Percentiles rank a stretch among this genome's conserved stretches.
Evolutionary conservation across 495 filamentous ascomycete species (phyloP).

Genomic region (Neurospora terricola): DNA sequence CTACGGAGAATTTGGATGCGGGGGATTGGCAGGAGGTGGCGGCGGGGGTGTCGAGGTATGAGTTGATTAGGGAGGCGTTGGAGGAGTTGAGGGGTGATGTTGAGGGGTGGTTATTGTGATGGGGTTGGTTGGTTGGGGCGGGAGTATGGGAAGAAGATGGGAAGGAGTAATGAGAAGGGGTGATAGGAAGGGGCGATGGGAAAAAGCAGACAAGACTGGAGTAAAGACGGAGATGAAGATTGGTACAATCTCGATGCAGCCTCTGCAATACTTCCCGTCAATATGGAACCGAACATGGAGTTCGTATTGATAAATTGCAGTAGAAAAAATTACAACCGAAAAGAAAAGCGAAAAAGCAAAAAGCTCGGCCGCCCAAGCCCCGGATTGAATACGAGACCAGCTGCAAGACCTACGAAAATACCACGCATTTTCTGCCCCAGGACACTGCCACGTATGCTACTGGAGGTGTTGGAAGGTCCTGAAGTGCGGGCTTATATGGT

Average conservation of each 20-base stretch:
- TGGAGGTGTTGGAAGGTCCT: neutral
- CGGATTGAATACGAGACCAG: neutral
- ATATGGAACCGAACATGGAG: too few relatives aligned
- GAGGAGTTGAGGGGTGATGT: neutral
- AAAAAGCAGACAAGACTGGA: neutral
- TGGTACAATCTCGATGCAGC: neutral
- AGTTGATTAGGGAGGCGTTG: conserved; percentile 10
- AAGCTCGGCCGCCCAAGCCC: neutral
- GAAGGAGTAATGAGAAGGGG: neutral
- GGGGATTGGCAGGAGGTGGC: conserved; percentile 12
- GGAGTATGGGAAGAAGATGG: neutral
- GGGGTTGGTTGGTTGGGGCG: neutral
- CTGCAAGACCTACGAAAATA: neutral
- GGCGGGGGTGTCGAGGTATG: conserved; percentile 11
- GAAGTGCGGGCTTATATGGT: neutral
- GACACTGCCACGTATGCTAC: neutral
- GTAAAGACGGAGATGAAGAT: neutral
- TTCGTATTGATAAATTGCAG: neutral
- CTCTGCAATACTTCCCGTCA: too few relatives aligned
- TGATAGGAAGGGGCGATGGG: neutral
- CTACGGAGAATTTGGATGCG: neutral
- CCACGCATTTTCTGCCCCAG: neutral
- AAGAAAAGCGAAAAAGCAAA: neutral
- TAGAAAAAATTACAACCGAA: neutral
- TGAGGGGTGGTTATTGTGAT: conserved; percentile 2